Conservation (phyloP, 306 rosid species). For the Malus domestica region DNA sequence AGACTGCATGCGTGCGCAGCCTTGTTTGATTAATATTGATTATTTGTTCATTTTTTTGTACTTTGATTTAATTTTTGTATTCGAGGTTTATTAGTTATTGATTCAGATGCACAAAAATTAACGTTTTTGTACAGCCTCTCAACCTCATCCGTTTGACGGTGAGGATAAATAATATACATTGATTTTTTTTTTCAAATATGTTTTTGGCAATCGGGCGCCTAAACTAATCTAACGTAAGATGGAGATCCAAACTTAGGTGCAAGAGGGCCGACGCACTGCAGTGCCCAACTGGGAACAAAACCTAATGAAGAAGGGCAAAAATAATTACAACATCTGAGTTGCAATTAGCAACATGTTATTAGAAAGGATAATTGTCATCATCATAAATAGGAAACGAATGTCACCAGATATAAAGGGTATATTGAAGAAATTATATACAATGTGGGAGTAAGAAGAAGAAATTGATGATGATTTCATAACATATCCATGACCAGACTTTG, state of each 20-base stretch:
- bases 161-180: too few species aligned
- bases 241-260: not conserved
- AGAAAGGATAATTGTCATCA: constrained; percentile 15
- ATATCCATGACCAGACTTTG: not conserved
- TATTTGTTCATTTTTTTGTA: too few species aligned
- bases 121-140: too few species aligned
- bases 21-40: too few species aligned
- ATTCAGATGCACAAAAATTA: too few species aligned
- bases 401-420: constrained; percentile 24
- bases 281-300: not conserved
- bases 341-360: constrained; percentile 27
- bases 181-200: too few species aligned
- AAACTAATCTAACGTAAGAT: too few species aligned
- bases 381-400: constrained; percentile 15
- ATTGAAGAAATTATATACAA: constrained; percentile 27
- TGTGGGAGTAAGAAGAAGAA: not conserved
- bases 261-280: not conserved
- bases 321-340: constrained; percentile 19
- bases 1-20: too few species aligned
- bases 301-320: not conserved
- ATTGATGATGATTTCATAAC: not conserved
- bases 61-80: too few species aligned
- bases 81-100: too few species aligned
- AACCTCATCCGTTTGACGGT: too few species aligned
- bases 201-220: too few species aligned